Base-by-base conservation (phyloP, 2,329 filamentous ascomycete species). In the Rugonectria rugulosa region DNA sequence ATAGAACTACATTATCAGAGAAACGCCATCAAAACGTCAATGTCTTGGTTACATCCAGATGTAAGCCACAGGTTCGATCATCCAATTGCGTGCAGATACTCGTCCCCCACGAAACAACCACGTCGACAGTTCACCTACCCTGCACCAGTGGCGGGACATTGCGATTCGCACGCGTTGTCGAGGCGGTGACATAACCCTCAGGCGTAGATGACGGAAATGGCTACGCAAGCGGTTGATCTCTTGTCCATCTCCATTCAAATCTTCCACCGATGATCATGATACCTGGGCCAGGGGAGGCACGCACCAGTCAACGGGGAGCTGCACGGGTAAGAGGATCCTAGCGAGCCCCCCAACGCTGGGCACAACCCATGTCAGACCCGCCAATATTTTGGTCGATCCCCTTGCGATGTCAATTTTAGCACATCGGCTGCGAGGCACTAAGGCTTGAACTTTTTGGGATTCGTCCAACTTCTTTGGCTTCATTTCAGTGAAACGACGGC, bases 381-480 rank as follows among this genome's bases (percentile, higher is more conserved):
- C 57, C 44, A 40, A 51, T 62, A 52, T 53, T 54, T 31, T 55
- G 32, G 53, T 47, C 44, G 61, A 63, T 55, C 49, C 53, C 55
- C 48, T 57, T 56, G 54, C 43, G 56, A 57, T 63, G 65, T 66
- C 61, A 65, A 67, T 61, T 65, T 66, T 68, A 66, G 65, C 56
- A 64, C 53, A 38, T 40, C 38, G 34, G 45, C 51, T 40, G 12
- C n/a, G 7, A 41, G 21, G 20, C 45, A 27, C 36, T 49, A 56
- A 56, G n/a, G 45, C 54, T 59, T 53, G 52, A 49, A 41, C n/a
- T n/a, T 53, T 56, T 47, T 57, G 52, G 44, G 56, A 24, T 27
- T 41, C 24, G 48, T 45, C 32, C 38, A 23, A 27, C 24, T 12
- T 20, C 24, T 42, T 38, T 26, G 14, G 50, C 47, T 51, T 46